phyloP scores from a whole-genome alignment of 306 rosid genomes.

The Quercus aquifolioides region DNA sequence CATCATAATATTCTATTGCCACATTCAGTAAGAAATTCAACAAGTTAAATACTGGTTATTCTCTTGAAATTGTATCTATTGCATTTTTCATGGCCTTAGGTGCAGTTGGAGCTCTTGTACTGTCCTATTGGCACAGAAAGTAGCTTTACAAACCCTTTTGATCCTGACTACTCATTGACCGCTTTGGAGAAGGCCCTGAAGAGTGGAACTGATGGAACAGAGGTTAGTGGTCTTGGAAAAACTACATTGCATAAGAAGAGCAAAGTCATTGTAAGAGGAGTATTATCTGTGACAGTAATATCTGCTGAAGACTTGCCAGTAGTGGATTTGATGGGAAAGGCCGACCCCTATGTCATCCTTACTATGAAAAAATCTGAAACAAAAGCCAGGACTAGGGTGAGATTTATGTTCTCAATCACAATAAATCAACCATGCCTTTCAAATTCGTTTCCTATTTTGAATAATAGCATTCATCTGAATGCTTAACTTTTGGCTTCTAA shows the following conservation, averaged over 20 bases:
- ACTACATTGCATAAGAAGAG: constrained; percentile 47
- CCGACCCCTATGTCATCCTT: constrained; percentile 84
- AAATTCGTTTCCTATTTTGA: not conserved
- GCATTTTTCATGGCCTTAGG: constrained; percentile 37
- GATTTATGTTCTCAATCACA: constrained; percentile 12
- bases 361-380: constrained; percentile 71
- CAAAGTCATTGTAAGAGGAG: constrained; percentile 79
- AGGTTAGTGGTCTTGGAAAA: constrained; percentile 21
- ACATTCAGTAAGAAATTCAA: not conserved
- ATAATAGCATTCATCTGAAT: not conserved
- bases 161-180: constrained; percentile 61
- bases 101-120: constrained; percentile 92
- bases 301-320: constrained; percentile 85
- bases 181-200: constrained; percentile 68
- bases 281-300: constrained; percentile 78
- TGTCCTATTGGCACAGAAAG: constrained; percentile 61
- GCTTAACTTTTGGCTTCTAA: not conserved
- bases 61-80: not conserved
- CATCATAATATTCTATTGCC: too few species aligned
- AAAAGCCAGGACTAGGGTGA: constrained; percentile 82
- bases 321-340: constrained; percentile 86
- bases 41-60: not conserved
- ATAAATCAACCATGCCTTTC: not conserved
- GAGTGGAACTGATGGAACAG: constrained; percentile 30
- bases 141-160: constrained; percentile 47